Evolutionary conservation across 139 green algal genomes (phyloP).

Genomic region (Monoraphidium neglectum): DNA sequence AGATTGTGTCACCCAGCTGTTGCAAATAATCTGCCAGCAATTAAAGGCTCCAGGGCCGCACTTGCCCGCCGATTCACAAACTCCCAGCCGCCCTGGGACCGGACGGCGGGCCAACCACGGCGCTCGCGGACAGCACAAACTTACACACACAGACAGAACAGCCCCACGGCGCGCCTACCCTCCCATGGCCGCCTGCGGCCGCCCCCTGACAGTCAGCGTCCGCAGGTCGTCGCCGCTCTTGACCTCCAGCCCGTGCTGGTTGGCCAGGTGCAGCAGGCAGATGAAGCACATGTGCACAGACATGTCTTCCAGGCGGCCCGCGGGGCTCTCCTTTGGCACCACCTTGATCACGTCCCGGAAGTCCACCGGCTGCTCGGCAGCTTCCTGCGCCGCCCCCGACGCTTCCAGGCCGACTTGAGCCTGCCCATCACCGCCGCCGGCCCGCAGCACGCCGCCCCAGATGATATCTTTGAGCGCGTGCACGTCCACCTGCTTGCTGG

Average conservation of each 20-base stretch:
- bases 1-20: too few relatives aligned
- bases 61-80: too few relatives aligned
- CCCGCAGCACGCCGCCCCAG: conserved; percentile 59
- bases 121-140: too few relatives aligned
- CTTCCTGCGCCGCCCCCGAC: not conserved
- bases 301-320: conserved; percentile 66
- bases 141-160: too few relatives aligned
- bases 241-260: conserved; percentile 85
- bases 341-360: conserved; percentile 60
- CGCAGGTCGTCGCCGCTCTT: conserved; percentile 14
- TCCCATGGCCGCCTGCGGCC: too few relatives aligned
- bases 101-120: too few relatives aligned
- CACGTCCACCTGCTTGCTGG: conserved; percentile 85
- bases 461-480: conserved; percentile 78
- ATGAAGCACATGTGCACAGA: conserved; percentile 97
- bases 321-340: conserved; percentile 54
- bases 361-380: not conserved
- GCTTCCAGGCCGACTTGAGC: not conserved
- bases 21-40: too few relatives aligned
- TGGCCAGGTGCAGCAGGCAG: conserved; percentile 96
- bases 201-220: conserved; percentile 7
- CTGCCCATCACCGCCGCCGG: not conserved
- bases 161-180: too few relatives aligned
- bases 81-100: too few relatives aligned
- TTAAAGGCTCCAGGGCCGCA: too few relatives aligned